These are phyloP conservation scores for Colletotrichum sp. DNA, from an alignment of 2,329 filamentous ascomycete genomes.

Conservation along the genomic window DNA sequence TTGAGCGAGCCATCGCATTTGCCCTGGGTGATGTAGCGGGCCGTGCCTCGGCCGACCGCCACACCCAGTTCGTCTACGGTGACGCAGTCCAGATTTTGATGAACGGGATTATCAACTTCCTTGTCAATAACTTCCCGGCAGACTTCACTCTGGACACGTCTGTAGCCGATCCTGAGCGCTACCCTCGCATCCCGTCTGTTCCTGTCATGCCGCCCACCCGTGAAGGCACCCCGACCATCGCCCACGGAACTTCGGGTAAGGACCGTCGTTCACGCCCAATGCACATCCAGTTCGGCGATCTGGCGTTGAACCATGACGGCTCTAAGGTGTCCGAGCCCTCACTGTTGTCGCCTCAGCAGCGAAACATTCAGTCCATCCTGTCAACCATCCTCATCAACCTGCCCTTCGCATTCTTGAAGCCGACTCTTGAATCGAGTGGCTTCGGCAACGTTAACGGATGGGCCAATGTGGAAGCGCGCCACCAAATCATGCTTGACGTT, in stretches of 20 bases:
- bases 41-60: slow-evolving; percentile 30
- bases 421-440: slow-evolving; percentile 65
- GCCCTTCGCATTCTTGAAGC: slow-evolving; percentile 70
- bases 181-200: slow-evolving; percentile 51
- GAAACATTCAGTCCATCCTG: slow-evolving; percentile 50
- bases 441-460: slow-evolving; percentile 58
- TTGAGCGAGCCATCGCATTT: slow-evolving; percentile 67
- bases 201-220: slow-evolving; percentile 37
- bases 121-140: slow-evolving; percentile 63
- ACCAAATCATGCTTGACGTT: slow-evolving; percentile 53
- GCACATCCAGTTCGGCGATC: slow-evolving; percentile 75
- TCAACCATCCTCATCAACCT: slow-evolving; percentile 74
- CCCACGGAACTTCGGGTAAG: slow-evolving; percentile 40
- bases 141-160: slow-evolving; percentile 64
- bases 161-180: slow-evolving; percentile 37
- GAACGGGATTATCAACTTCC: slow-evolving; percentile 60
- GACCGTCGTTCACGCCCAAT: slow-evolving; percentile 58
- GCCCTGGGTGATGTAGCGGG: slow-evolving; percentile 44
- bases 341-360: background rate
- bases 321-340: slow-evolving; percentile 31
- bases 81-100: slow-evolving; percentile 60
- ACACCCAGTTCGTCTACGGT: slow-evolving; percentile 54
- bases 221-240: slow-evolving; percentile 38
- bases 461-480: slow-evolving; percentile 51
- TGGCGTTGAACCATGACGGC: slow-evolving; percentile 42